These are phyloP conservation scores for Smallanthus sonchifolius DNA, from an alignment of 129 eudicot species.

Conservation along the genomic window DNA sequence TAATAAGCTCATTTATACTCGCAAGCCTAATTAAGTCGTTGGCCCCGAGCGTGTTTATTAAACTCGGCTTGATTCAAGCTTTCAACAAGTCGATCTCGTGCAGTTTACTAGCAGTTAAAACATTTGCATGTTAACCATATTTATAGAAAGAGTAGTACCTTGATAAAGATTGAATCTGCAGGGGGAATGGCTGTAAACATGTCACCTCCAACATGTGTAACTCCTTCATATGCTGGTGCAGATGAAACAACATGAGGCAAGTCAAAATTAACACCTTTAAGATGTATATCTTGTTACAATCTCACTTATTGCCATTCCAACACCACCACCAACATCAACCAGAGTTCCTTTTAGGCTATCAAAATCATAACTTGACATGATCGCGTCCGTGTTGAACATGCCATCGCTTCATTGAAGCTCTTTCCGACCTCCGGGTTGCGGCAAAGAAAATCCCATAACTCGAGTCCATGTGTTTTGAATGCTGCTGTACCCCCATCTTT, in stretches of 20 bases:
- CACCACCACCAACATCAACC: constrained; percentile 37
- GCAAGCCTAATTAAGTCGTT: too few relatives aligned
- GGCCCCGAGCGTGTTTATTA: too few relatives aligned
- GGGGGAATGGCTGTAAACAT: constrained; percentile 28
- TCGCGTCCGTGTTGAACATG: background rate
- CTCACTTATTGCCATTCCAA: constrained; percentile 14
- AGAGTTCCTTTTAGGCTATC: constrained; percentile 10
- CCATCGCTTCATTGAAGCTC: constrained; percentile 25
- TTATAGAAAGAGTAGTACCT: constrained; percentile 7
- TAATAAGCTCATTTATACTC: too few relatives aligned
- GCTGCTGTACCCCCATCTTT: constrained; percentile 26
- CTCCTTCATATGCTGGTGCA: background rate
- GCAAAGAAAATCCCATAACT: constrained; percentile 8
- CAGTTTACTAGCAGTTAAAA: too few relatives aligned
- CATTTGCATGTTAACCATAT: background rate
- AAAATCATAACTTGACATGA: constrained; percentile 8
- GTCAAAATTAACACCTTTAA: constrained; percentile 22
- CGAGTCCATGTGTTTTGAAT: constrained; percentile 22
- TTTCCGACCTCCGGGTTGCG: background rate
- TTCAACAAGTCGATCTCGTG: too few relatives aligned
- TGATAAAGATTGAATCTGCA: constrained; percentile 20
- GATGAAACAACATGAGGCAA: constrained; percentile 27
- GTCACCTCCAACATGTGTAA: constrained; percentile 27
- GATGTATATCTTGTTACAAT: constrained; percentile 21
- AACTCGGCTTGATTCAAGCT: too few relatives aligned